A percentile compares a stretch with the other conserved stretches of the same genome.
phyloP scores from a whole-genome alignment of 2,329 filamentous ascomycete genomes.

The Monosporascus sp. region DNA sequence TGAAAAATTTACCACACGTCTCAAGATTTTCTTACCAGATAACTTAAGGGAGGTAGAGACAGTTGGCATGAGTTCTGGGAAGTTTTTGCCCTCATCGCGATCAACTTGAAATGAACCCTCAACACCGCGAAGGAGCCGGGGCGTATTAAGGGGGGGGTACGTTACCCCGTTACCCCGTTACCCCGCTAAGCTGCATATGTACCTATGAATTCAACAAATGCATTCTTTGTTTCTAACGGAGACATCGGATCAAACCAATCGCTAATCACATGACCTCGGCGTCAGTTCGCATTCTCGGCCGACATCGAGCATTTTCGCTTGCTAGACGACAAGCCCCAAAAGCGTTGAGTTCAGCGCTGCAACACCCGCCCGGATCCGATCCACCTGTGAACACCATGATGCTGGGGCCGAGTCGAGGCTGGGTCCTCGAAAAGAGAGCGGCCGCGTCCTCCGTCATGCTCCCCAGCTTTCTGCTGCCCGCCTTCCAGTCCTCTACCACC shows the following conservation, averaged over 20 bases:
- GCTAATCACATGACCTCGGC: background rate
- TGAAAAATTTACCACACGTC: no score
- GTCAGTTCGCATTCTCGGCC: background rate
- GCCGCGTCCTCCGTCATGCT: conserved; percentile 46
- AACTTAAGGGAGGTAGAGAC: no score
- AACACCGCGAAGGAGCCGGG: no score
- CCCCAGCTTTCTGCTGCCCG: conserved; percentile 68
- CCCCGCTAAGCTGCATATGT: background rate
- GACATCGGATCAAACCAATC: background rate
- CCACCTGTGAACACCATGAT: conserved; percentile 38
- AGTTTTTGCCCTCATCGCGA: no score
- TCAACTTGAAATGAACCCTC: no score
- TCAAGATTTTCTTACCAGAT: no score
- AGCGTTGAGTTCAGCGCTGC: conserved; percentile 2
- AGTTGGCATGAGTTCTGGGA: no score
- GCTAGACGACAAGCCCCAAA: background rate
- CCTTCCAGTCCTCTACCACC: conserved; percentile 46
- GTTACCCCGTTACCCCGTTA: background rate
- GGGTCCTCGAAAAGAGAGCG: conserved; percentile 51
- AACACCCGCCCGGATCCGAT: conserved; percentile 5
- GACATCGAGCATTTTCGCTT: background rate
- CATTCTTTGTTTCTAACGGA: background rate
- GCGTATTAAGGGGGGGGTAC: background rate
- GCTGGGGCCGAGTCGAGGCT: conserved; percentile 59
- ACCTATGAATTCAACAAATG: background rate